A percentile compares a stretch with the other conserved stretches of the same genome.
These are phyloP conservation scores for Pyricularia grisea DNA, from an alignment of 2,329 filamentous ascomycete species.

Conservation along the genomic window DNA sequence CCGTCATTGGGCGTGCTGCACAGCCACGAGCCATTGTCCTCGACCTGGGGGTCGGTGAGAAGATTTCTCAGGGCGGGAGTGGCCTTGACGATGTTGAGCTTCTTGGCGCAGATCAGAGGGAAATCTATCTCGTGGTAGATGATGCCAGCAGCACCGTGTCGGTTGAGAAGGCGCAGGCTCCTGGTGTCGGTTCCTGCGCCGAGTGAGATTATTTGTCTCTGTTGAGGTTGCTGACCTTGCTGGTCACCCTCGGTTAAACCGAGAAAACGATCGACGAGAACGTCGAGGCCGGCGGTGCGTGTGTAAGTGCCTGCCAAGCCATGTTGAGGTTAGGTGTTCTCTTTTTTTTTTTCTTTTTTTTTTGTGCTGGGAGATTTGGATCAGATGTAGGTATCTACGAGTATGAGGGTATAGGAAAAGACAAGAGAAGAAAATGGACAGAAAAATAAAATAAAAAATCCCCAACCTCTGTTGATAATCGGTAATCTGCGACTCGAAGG, in stretches of 20 bases:
- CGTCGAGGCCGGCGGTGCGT: constrained; percentile 74
- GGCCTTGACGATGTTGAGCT: constrained; percentile 45
- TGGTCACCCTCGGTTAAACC: constrained; percentile 12
- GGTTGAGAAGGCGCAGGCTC: constrained; percentile 62
- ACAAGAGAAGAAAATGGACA: constrained; percentile 40
- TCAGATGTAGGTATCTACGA: background rate
- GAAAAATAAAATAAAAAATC: background rate
- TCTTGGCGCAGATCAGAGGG: constrained; percentile 58
- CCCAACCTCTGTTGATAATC: constrained; percentile 83
- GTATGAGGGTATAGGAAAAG: constrained; percentile 3
- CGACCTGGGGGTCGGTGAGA: constrained; percentile 22
- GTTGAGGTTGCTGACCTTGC: constrained; percentile 2
- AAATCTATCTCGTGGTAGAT: constrained; percentile 94
- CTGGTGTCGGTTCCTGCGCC: constrained; percentile 92
- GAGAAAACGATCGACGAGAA: constrained; percentile 65
- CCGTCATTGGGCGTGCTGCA: constrained; percentile 24
- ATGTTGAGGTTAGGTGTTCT: background rate
- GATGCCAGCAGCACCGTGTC: constrained; percentile 30
- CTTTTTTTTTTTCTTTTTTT: background rate
- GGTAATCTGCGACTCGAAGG: constrained; percentile 60
- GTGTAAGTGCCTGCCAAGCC: constrained; percentile 72
- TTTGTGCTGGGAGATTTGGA: background rate
- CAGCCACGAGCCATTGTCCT: constrained; percentile 29
- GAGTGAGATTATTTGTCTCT: constrained; percentile 78
- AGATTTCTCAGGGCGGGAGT: constrained; percentile 30